A percentile compares a stretch with the other conserved stretches of the same genome.
Conservation (phyloP, 2,329 filamentous ascomycete genomes). For the Aureobasidium mangrovei region DNA sequence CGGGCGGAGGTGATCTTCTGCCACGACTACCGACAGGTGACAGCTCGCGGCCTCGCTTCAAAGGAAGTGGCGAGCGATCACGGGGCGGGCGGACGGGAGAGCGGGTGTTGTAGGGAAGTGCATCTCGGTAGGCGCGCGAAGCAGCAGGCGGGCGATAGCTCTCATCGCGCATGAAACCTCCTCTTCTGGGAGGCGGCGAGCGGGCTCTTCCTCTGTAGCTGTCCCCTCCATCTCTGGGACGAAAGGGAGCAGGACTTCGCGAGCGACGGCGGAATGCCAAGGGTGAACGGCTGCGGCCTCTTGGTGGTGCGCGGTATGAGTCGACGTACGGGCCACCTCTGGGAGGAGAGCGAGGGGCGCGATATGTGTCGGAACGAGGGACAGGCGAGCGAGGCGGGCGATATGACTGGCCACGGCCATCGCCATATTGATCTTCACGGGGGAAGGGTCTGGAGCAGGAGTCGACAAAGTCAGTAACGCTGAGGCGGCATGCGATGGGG, state of each 20-base stretch:
- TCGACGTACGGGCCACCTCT: conserved; percentile 29
- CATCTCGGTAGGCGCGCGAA: conserved; percentile 25
- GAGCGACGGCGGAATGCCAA: conserved; percentile 24
- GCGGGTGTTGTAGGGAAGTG: conserved; percentile 22
- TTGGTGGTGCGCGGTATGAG: conserved; percentile 23
- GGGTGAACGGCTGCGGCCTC: conserved; percentile 22
- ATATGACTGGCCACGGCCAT: conserved; percentile 30
- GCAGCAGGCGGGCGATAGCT: conserved; percentile 29
- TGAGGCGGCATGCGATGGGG: not conserved
- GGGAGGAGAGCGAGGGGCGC: conserved; percentile 40
- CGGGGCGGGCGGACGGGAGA: conserved; percentile 33
- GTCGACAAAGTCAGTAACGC: not conserved
- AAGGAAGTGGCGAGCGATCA: conserved; percentile 35
- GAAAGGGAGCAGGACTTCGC: conserved; percentile 23
- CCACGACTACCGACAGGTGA: conserved; percentile 40
- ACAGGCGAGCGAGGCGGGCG: conserved; percentile 28
- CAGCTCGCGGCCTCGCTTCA: conserved; percentile 37
- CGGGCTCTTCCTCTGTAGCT: conserved; percentile 27
- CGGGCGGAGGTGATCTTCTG: conserved; percentile 32
- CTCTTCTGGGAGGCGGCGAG: conserved; percentile 25
- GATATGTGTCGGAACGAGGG: conserved; percentile 28
- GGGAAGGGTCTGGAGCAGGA: conserved; percentile 19
- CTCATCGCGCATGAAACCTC: conserved; percentile 28
- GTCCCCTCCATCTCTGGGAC: conserved; percentile 26
- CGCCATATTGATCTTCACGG: conserved; percentile 27